These are phyloP conservation scores for Leccinum variicolor DNA, from an alignment of 768 basidiomycete genomes.

Conservation along the genomic window DNA sequence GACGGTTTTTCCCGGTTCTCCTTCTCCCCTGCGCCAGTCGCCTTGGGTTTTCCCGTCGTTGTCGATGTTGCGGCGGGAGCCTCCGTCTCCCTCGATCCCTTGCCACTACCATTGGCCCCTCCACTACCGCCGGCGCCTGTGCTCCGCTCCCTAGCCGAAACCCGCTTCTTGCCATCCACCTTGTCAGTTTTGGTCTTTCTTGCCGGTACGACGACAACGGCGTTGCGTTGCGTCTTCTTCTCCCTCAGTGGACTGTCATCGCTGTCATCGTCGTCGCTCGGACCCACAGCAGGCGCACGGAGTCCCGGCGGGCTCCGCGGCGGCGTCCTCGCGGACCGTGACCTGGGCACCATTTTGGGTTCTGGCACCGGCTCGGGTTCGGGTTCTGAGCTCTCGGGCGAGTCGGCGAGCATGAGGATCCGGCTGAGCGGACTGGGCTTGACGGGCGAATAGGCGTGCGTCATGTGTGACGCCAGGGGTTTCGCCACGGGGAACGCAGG, in stretches of 20 bases:
- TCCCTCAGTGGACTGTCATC: constrained; percentile 55
- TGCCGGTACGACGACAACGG: neutral
- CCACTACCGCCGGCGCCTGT: constrained; percentile 10
- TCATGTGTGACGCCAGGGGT: constrained; percentile 64
- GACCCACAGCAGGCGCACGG: constrained; percentile 7
- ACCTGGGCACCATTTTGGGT: neutral
- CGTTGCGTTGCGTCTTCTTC: constrained; percentile 41
- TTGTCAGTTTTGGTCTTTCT: constrained; percentile 11
- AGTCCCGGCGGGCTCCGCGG: constrained; percentile 17
- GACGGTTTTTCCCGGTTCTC: constrained; percentile 36
- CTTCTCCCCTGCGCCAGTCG: constrained; percentile 30
- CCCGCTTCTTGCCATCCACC: constrained; percentile 25
- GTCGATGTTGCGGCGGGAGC: constrained; percentile 5
- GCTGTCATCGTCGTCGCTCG: constrained; percentile 41
- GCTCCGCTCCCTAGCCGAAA: constrained; percentile 37
- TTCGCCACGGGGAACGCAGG: constrained; percentile 69
- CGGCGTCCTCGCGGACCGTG: constrained; percentile 13
- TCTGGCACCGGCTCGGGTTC: constrained; percentile 24
- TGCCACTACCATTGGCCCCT: constrained; percentile 13
- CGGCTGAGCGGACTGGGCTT: constrained; percentile 80
- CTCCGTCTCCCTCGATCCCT: constrained; percentile 28
- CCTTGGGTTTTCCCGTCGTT: constrained; percentile 27
- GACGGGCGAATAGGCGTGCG: constrained; percentile 78
- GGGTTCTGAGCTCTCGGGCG: constrained; percentile 41
- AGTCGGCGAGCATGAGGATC: constrained; percentile 68